Conservation (phyloP, 352 stramenopile genomes). For the Phytophthora agathidicida region DNA sequence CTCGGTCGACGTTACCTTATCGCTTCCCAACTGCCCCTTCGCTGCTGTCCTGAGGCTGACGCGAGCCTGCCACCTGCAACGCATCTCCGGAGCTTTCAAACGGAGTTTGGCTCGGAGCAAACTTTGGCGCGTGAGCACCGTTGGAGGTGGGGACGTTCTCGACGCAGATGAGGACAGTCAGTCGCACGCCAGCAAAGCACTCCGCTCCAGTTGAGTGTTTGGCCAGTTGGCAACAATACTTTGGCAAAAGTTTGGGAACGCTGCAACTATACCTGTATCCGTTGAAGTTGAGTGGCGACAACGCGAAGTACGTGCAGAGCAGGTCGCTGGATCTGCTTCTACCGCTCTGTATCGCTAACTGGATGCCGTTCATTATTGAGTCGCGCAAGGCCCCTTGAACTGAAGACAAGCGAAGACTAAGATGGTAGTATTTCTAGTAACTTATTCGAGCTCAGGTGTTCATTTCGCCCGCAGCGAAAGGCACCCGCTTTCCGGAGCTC, state of each 20-base stretch:
- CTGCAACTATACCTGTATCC: too few relatives aligned
- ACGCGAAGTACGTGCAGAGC: conserved; percentile 14
- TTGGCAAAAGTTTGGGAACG: neutral
- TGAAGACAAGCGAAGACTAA: too few relatives aligned
- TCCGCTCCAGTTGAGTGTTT: conserved; percentile 7
- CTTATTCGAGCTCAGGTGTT: too few relatives aligned
- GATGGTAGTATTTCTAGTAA: too few relatives aligned
- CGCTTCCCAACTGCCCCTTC: conserved; percentile 14
- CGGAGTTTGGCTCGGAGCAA: conserved; percentile 16
- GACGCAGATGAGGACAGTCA: conserved; percentile 23
- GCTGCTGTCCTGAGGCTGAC: conserved; percentile 4
- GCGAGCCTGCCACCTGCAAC: conserved; percentile 4
- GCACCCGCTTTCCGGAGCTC: too few relatives aligned
- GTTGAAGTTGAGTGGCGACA: conserved; percentile 16
- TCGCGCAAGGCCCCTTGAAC: neutral
- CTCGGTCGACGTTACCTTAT: conserved; percentile 5
- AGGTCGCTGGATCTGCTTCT: conserved; percentile 1
- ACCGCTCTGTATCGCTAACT: too few relatives aligned
- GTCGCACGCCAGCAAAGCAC: conserved; percentile 6
- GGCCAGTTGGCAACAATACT: neutral
- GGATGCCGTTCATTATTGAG: too few relatives aligned
- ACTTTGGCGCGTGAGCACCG: conserved; percentile 32
- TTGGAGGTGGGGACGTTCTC: conserved; percentile 11
- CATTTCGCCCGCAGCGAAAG: neutral
- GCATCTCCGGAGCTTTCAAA: conserved; percentile 2